Evolutionary conservation across 23 red algal genomes (phyloP).

Genomic region (Gracilariopsis chorda): DNA sequence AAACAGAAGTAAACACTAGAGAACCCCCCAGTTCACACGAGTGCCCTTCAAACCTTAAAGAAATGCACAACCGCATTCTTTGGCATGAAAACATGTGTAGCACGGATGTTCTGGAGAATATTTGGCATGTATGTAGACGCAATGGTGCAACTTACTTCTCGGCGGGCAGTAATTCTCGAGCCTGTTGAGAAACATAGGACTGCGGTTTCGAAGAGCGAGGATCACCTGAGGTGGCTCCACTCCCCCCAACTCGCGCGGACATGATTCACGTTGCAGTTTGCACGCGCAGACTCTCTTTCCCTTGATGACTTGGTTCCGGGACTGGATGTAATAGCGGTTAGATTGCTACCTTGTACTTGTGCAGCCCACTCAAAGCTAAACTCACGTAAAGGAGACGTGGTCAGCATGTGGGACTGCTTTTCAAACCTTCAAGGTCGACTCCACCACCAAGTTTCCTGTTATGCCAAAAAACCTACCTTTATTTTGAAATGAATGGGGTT

Average conservation of each 20-base stretch:
- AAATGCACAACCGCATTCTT: too few relatives aligned
- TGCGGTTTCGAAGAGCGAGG: neutral
- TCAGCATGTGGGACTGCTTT: neutral
- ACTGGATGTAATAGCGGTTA: neutral
- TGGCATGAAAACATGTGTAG: too few relatives aligned
- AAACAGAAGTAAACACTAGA: too few relatives aligned
- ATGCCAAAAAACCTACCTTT: too few relatives aligned
- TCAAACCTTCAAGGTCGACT: neutral
- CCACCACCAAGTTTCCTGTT: too few relatives aligned
- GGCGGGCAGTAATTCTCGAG: constrained; percentile 17
- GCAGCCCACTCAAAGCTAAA: neutral
- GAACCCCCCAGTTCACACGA: too few relatives aligned
- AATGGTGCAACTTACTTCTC: neutral
- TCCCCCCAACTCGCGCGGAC: constrained; percentile 29
- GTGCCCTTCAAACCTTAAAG: too few relatives aligned
- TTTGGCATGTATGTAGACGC: neutral
- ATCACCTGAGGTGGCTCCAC: neutral
- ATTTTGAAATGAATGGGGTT: too few relatives aligned
- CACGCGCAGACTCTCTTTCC: too few relatives aligned
- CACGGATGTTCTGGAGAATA: too few relatives aligned
- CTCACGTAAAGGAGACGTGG: neutral
- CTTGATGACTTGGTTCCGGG: too few relatives aligned
- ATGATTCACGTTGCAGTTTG: too few relatives aligned
- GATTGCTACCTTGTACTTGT: neutral
- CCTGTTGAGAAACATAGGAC: neutral